Base-by-base conservation (phyloP, 192 early-diverging fungal species). In the Funneliformis mosseae region DNA sequence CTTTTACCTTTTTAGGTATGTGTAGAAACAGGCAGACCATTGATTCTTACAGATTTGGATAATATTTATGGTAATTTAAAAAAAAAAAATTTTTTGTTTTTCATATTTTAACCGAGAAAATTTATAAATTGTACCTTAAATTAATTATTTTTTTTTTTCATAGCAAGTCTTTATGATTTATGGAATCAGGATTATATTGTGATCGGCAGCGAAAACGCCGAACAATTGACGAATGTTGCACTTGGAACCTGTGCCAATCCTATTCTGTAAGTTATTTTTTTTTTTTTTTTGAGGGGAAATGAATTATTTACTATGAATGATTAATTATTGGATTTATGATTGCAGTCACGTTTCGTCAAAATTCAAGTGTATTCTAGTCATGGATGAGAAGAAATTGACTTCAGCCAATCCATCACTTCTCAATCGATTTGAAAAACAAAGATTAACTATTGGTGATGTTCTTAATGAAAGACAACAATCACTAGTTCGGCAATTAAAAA, bases 11-110 rank as follows among this genome's bases (percentile, higher is more conserved):
- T 75, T 27, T 77, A 73, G 66, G 59, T 74, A 46, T 80, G 71
- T 45, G 71, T 80, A 14, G 46, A 80, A 70, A 38, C 33, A 23
- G 78, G 71, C 23, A 68, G 27, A 60, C 48, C 71, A 23, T 33
- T 80, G 11, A 80, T 80, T 14, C 16, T 74, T 25, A 80, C 68
- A 16, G 59, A 80, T 80, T n/a, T 80, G n/a, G 66, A 80, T 11
- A 60, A 55, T 8, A 28, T 80, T 8, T 80, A 80, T 39, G 50
- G 74, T 75, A 63, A n/a, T 10, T 55, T 50, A 5, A 3, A 50
- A 27, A n/a, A n/a, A n/a, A n/a, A n/a, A n/a, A n/a, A n/a, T n/a
- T n/a, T n/a, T n/a, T n/a, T n/a, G n/a, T n/a, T n/a, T n/a, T n/a
- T n/a, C n/a, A n/a, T n/a, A 21, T 18, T 42, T 27, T 14, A n/a